Conservation (phyloP, 805 yeast genomes). For the Kodamaea neixiangensis region DNA sequence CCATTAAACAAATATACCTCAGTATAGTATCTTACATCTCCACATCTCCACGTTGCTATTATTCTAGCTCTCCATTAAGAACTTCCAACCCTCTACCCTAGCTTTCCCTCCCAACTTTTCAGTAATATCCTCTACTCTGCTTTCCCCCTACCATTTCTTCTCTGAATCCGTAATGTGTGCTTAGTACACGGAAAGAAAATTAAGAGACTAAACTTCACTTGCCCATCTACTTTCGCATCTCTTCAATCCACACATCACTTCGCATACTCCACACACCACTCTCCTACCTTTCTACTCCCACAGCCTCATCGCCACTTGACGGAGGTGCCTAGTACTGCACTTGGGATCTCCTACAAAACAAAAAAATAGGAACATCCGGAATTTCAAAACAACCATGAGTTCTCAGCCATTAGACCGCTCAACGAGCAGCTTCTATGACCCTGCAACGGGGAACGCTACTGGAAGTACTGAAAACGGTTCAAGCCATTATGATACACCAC, state of each 20-base stretch:
- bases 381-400: conserved; percentile 2
- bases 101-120: no score
- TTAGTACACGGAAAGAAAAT: no score
- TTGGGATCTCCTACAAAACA: neutral
- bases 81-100: no score
- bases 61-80: no score
- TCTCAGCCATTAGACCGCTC: conserved; percentile 6
- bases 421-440: conserved; percentile 5
- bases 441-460: neutral
- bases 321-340: neutral
- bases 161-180: no score
- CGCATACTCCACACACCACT: neutral
- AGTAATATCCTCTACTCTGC: no score
- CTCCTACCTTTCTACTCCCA: neutral
- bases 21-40: no score
- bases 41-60: no score
- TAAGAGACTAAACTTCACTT: no score
- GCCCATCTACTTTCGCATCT: no score
- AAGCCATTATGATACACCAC: neutral
- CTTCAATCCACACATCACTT: neutral
- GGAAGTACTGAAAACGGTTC: neutral
- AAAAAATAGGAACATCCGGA: neutral
- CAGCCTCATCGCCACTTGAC: neutral
- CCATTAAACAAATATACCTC: no score
- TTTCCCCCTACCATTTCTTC: no score